A percentile compares a stretch with the other conserved stretches of the same genome.
Conservation (phyloP, 441 rosid species). For the Raphanus hybrid region DNA sequence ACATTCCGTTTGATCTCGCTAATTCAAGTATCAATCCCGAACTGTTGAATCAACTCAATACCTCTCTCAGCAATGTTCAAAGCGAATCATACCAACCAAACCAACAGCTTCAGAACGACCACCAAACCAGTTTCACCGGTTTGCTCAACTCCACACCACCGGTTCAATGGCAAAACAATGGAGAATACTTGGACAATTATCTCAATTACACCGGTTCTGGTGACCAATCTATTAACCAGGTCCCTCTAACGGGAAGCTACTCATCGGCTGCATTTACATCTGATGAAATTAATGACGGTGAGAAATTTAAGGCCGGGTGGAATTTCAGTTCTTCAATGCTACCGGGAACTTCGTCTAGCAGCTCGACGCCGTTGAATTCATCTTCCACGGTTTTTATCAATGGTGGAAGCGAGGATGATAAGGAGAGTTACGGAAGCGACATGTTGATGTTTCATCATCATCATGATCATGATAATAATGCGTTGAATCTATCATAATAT, state of each 20-base stretch:
- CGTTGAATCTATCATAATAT: conserved; percentile 30
- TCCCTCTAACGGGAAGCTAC: conserved; percentile 24
- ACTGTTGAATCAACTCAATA: conserved; percentile 40
- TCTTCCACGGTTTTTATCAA: conserved; percentile 52
- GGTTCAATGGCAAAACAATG: conserved; percentile 39
- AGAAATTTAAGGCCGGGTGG: conserved; percentile 30
- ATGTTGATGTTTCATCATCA: conserved; percentile 50
- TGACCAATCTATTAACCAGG: conserved; percentile 24
- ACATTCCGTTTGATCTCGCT: conserved; percentile 42
- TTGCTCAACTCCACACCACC: conserved; percentile 40
- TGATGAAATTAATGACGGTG: background rate
- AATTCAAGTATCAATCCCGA: conserved; percentile 43
- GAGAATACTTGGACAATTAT: conserved; percentile 29
- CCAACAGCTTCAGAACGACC: conserved; percentile 33
- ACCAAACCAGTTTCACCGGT: conserved; percentile 45
- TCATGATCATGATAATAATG: conserved; percentile 29
- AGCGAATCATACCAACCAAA: conserved; percentile 35
- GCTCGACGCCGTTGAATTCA: conserved; percentile 62
- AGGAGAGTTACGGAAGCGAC: conserved; percentile 65
- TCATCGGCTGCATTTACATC: conserved; percentile 16
- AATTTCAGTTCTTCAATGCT: conserved; percentile 44
- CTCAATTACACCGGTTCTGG: conserved; percentile 28
- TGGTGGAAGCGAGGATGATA: conserved; percentile 66
- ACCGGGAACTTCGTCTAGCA: conserved; percentile 49
- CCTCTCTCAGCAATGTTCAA: conserved; percentile 39